These are phyloP conservation scores for Talaromyces sp. DNA, from an alignment of 2,329 filamentous ascomycete species.

Conservation along the genomic window DNA sequence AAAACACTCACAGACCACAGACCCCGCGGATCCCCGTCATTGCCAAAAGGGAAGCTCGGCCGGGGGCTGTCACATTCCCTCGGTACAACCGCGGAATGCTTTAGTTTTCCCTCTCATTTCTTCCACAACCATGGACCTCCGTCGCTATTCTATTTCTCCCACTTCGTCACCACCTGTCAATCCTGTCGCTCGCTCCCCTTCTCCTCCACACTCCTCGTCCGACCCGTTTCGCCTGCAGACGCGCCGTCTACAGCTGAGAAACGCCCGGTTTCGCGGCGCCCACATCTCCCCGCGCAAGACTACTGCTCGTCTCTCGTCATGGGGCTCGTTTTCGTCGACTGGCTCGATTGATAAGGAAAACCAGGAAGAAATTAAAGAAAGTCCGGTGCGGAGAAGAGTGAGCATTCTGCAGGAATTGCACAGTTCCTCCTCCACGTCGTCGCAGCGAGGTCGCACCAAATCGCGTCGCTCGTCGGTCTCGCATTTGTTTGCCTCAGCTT, in stretches of 20 bases:
- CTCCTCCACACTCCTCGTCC: conserved; percentile 13
- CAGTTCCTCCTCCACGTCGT: conserved; percentile 21
- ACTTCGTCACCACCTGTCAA: neutral
- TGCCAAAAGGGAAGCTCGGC: neutral
- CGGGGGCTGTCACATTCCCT: conserved; percentile 5
- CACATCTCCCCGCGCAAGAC: conserved; percentile 16
- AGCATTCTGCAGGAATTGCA: conserved; percentile 26
- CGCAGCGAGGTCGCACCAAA: conserved; percentile 15
- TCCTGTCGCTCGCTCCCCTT: neutral
- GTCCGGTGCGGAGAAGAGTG: conserved; percentile 14
- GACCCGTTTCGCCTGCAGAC: conserved; percentile 20
- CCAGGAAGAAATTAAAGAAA: neutral
- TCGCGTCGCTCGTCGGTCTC: conserved; percentile 14
- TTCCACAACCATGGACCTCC: neutral
- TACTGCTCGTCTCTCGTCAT: conserved; percentile 15
- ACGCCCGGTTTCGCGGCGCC: conserved; percentile 22
- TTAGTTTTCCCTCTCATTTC: neutral
- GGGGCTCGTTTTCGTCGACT: conserved; percentile 17
- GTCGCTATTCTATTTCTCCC: neutral
- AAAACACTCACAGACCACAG: neutral
- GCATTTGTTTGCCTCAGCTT: conserved; percentile 5
- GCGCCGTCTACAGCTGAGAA: conserved; percentile 22
- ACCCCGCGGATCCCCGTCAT: neutral
- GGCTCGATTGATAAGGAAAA: conserved; percentile 16
- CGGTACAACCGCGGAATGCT: conserved; percentile 1